Base-by-base conservation (phyloP, 2,329 filamentous ascomycete genomes). In the Colletotrichum orbiculare region DNA sequence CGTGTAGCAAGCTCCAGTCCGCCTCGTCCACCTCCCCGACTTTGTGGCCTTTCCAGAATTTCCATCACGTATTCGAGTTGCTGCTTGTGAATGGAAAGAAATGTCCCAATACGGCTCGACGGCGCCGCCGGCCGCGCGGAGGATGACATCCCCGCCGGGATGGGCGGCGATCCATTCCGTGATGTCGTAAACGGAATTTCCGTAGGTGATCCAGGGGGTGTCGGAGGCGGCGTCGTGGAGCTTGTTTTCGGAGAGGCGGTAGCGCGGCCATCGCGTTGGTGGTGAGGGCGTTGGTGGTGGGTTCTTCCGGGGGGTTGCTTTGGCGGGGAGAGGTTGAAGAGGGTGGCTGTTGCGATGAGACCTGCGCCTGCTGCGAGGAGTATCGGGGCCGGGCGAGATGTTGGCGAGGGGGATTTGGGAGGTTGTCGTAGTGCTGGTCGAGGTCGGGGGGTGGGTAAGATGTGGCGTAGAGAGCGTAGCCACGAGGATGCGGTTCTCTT, bases 101-200 rank as follows among this genome's bases (percentile, higher is more conserved):
- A 85, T 83, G 47, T 84, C 76, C 82, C 83, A 85, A 68, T 83
- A 84, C 10, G 79, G 80, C 58, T 85, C 83, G 42, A 85, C 76
- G 50, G 76, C 79, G 13, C 81, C 78, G 7, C 83, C 83, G 5
- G 79, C 80, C 8, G 83, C 83, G 46, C 80, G 77, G 13, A 85
- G 73, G 60, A 85, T 85, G 3, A 85, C 81, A 56, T 83, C 80
- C 34, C 83, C 83, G 10, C 83, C 83, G 2, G 83, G 83, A 70
- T 85, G 83, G 7, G 75, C 78, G 7, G 76, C 74, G 15, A 85
- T 73, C 79, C 82, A 85, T 39, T 84, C 81, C 8, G 83, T 85
- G 52, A 85, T 84, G 69, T 85, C 82, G 72, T 84, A 85, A 8
- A 85, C 81, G 15, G 78, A 76, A 42, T 75, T 77, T 10, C 77